Base-by-base conservation (phyloP, 2,329 filamentous ascomycete species). In the Magnaporthiopsis incrustans region DNA sequence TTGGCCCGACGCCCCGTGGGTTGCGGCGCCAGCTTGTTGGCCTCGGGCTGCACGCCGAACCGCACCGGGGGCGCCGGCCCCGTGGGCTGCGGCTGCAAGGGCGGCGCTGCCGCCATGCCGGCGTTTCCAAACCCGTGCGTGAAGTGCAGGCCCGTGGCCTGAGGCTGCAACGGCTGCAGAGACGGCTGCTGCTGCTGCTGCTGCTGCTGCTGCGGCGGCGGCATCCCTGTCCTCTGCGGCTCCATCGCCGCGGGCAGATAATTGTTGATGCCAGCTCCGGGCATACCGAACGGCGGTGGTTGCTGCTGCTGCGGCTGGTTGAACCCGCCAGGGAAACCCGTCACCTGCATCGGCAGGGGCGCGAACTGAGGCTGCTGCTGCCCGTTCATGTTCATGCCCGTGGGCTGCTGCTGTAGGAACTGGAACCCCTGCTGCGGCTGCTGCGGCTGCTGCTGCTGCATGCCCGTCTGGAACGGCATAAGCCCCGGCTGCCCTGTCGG, bases 1-100 rank as follows among this genome's bases (percentile, higher is more conserved):
- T 98, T 97, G 64, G 95, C 95, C 79, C 90, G 87, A 71, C 90
- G 82, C 68, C 95, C 95, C 8, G 95, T 99, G 33, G 92, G 84
- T 78, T 98, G 95, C 35, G 93, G 87, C 66, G 85, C 82, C 70
- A 98, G 78, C 75, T 90, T 95, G 77, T 92, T 92, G 35, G 86
- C 79, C 61, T 87, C 85, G 33, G 82, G 79, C 65, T 85, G 82
- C 50, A 96, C 88, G 56, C 95, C 95, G 74, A 99, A 99, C 66
- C 92, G 86, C 25, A 99, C 89, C 30, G 92, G 87, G 59, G 95
- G 95, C 26, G 94, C 82, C 8, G 95, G 95, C 0, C 91, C 91
- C 11, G 91, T 96, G 79, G 90, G 88, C 74, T 96, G 91, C 59
- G 91, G 85, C 67, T 88, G 77, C 64, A 94, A 77, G 65, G 90